Evolutionary conservation across 257 asterid species (phyloP).

Genomic region (Solanum etuberosum): DNA sequence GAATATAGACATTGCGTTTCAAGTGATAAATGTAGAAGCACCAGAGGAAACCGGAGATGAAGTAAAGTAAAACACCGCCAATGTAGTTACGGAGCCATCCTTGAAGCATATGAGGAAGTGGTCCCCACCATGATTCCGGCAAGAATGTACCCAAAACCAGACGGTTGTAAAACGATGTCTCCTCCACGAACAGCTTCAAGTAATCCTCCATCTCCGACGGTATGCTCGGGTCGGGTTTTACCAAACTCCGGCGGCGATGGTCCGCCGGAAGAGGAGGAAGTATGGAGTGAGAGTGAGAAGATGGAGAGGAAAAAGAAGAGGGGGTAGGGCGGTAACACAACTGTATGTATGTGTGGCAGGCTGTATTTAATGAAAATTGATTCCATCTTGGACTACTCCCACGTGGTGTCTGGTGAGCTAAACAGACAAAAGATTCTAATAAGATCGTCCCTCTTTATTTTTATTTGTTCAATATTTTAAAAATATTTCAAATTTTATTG

Average conservation of each 20-base stretch:
- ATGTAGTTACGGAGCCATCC: constrained; percentile 87
- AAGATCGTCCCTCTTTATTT: too few species aligned
- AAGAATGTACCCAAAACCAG: constrained; percentile 51
- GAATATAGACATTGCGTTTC: constrained; percentile 62
- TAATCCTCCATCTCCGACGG: constrained; percentile 16
- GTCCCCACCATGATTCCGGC: constrained; percentile 51
- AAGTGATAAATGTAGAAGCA: constrained; percentile 69
- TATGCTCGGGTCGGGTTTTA: not conserved
- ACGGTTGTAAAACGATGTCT: constrained; percentile 76
- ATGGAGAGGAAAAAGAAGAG: not conserved
- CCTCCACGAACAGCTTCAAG: constrained; percentile 50
- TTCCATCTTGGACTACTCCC: not conserved
- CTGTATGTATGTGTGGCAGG: not conserved
- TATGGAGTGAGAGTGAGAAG: not conserved
- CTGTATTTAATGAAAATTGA: not conserved
- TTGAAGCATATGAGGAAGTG: constrained; percentile 57
- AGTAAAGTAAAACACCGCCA: constrained; percentile 60
- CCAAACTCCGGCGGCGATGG: not conserved
- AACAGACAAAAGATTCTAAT: too few species aligned
- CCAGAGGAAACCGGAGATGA: constrained; percentile 71
- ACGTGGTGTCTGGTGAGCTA: not conserved
- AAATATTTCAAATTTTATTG: too few species aligned
- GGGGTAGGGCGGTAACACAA: not conserved
- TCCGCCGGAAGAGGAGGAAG: not conserved
- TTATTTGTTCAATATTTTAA: too few species aligned